Conservation (phyloP, 2,329 filamentous ascomycete genomes). For the Exophiala viscosa region DNA sequence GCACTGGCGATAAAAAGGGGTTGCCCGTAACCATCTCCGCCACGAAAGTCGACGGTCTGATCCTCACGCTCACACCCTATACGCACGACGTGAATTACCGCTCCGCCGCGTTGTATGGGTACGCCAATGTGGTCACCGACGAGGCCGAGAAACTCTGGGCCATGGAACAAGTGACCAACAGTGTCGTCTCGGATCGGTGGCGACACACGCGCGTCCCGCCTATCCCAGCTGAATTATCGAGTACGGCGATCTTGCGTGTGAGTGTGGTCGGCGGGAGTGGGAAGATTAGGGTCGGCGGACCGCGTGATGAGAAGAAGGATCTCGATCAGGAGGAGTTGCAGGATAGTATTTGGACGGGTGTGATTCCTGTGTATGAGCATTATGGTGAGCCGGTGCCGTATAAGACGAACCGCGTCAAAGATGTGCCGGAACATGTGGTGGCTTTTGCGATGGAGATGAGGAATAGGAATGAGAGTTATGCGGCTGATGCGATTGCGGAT, state of each 20-base stretch:
- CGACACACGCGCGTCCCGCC: conserved; percentile 65
- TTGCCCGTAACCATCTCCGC: conserved; percentile 71
- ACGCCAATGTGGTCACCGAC: conserved; percentile 64
- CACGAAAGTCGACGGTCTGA: conserved; percentile 71
- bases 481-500: conserved; percentile 27
- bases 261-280: conserved; percentile 66
- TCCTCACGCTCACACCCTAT: conserved; percentile 74
- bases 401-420: conserved; percentile 54
- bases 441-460: conserved; percentile 51
- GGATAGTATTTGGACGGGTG: conserved; percentile 55
- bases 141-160: conserved; percentile 70
- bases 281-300: conserved; percentile 65
- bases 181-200: conserved; percentile 70
- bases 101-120: conserved; percentile 71
- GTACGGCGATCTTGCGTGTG: conserved; percentile 68
- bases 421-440: conserved; percentile 60
- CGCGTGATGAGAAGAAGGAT: conserved; percentile 58
- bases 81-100: conserved; percentile 84
- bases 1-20: conserved; percentile 39
- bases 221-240: conserved; percentile 67
- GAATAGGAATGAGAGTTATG: conserved; percentile 41
- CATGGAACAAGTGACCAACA: conserved; percentile 72
- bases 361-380: conserved; percentile 59
- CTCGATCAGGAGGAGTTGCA: conserved; percentile 47
- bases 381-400: conserved; percentile 62